Percentiles rank a stretch among this genome's conserved stretches.
Conservation (phyloP, 2,329 filamentous ascomycete species). For the Blastomyces parvus region DNA sequence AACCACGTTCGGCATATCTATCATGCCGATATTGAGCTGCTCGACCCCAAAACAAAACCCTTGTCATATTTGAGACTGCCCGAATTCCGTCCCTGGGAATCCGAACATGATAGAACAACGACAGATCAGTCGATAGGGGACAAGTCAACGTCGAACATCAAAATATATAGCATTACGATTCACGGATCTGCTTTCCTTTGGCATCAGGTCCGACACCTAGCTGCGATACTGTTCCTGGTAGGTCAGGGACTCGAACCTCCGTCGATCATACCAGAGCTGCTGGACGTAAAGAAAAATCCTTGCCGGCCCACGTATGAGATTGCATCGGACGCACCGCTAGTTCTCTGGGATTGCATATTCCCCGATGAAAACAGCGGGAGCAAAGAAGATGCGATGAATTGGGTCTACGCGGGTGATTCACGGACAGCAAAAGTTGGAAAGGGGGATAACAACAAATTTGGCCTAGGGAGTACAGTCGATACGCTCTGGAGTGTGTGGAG, state of each 20-base stretch:
- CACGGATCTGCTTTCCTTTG: slow-evolving; percentile 89
- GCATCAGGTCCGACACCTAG: slow-evolving; percentile 96
- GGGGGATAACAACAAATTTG: slow-evolving; percentile 51
- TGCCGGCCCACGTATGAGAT: slow-evolving; percentile 80
- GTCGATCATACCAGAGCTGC: slow-evolving; percentile 59
- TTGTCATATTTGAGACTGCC: slow-evolving; percentile 47
- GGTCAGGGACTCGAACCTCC: slow-evolving; percentile 78
- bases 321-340: slow-evolving; percentile 79
- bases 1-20: slow-evolving; percentile 75
- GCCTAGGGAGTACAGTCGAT: slow-evolving; percentile 57
- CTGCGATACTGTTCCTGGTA: slow-evolving; percentile 83
- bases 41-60: slow-evolving; percentile 44
- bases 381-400: slow-evolving; percentile 56
- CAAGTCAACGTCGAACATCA: slow-evolving; percentile 39
- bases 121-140: slow-evolving; percentile 6
- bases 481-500: slow-evolving; percentile 77
- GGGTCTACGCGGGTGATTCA: slow-evolving; percentile 70
- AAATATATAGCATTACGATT: slow-evolving; percentile 80
- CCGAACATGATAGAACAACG: slow-evolving; percentile 13
- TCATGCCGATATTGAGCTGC: slow-evolving; percentile 66
- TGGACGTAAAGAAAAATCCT: slow-evolving; percentile 63
- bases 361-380: slow-evolving; percentile 44
- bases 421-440: slow-evolving; percentile 30
- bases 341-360: slow-evolving; percentile 94
- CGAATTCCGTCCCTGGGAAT: slow-evolving; percentile 33